phyloP scores from a whole-genome alignment of 192 early-diverging fungal species.

The Backusella mclennaniae region DNA sequence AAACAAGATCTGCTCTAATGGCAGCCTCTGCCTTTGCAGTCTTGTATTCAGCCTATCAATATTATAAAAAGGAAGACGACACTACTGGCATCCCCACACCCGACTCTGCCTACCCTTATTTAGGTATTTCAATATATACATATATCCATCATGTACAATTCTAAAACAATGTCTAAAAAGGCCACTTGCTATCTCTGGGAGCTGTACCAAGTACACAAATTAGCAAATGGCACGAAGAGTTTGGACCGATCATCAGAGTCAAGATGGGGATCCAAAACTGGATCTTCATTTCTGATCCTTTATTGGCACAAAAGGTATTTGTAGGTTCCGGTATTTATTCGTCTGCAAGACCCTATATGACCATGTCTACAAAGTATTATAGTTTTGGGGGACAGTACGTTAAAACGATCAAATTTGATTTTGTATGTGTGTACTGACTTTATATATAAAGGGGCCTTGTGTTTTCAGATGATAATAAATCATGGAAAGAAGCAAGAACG shows the following conservation, averaged over 20 bases:
- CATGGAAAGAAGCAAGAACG: not conserved
- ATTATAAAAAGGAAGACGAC: not conserved
- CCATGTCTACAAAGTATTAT: not conserved
- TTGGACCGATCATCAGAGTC: slow-evolving; percentile 12
- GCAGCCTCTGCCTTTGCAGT: not conserved
- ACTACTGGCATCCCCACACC: not conserved
- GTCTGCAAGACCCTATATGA: not conserved
- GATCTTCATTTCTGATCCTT: slow-evolving; percentile 6
- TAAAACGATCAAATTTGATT: no score
- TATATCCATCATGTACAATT: not conserved
- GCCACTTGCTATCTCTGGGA: slow-evolving; percentile 5
- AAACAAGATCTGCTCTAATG: not conserved
- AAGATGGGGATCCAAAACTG: slow-evolving; percentile 16
- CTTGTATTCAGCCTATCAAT: not conserved
- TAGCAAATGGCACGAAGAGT: slow-evolving; percentile 10
- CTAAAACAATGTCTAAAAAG: not conserved
- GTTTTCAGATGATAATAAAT: not conserved
- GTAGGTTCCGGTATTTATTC: not conserved
- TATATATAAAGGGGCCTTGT: not conserved
- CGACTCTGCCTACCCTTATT: not conserved
- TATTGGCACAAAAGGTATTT: slow-evolving; percentile 11
- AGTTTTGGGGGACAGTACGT: not conserved
- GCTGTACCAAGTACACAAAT: not conserved
- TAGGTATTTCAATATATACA: not conserved
- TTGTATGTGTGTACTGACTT: not conserved